Conservation (phyloP, 129 eudicot genomes). For the Ambrosia trifida region DNA sequence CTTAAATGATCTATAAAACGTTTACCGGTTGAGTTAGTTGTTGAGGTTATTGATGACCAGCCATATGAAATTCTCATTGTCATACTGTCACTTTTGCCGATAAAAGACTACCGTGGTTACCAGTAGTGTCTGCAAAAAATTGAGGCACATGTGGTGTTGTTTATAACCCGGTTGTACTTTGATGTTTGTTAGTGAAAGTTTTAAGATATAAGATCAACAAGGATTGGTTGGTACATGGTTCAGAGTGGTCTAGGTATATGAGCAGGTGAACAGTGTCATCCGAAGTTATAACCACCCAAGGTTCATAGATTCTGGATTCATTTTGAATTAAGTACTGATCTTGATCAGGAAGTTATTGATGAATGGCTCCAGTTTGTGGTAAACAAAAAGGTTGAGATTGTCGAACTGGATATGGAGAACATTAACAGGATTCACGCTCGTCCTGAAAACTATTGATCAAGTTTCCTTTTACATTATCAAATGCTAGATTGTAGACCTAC, state of each 20-base stretch:
- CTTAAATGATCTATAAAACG: too few species aligned
- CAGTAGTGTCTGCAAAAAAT: constrained; percentile 36
- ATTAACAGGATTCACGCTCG: too few species aligned
- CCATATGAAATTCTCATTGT: constrained; percentile 45
- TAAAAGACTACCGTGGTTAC: constrained; percentile 41
- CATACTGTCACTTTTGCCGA: constrained; percentile 33
- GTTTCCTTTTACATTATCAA: neutral
- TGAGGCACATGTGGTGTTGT: constrained; percentile 44
- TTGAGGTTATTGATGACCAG: neutral
- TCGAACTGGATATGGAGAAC: neutral
- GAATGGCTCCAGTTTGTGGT: constrained; percentile 1
- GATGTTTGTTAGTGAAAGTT: constrained; percentile 28
- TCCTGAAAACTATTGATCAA: neutral
- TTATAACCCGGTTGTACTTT: constrained; percentile 35
- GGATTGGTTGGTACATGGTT: constrained; percentile 12
- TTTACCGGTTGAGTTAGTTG: neutral
- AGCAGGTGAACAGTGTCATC: constrained; percentile 41
- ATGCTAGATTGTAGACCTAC: neutral
- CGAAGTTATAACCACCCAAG: constrained; percentile 16
- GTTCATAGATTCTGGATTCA: neutral
- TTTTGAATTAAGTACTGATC: constrained; percentile 2
- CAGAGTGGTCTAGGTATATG: constrained; percentile 29
- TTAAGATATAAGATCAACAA: constrained; percentile 18
- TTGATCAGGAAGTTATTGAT: neutral
- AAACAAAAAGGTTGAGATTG: constrained; percentile 4